Conservation (phyloP, 139 green algal species). For the Micractinium conductrix region DNA sequence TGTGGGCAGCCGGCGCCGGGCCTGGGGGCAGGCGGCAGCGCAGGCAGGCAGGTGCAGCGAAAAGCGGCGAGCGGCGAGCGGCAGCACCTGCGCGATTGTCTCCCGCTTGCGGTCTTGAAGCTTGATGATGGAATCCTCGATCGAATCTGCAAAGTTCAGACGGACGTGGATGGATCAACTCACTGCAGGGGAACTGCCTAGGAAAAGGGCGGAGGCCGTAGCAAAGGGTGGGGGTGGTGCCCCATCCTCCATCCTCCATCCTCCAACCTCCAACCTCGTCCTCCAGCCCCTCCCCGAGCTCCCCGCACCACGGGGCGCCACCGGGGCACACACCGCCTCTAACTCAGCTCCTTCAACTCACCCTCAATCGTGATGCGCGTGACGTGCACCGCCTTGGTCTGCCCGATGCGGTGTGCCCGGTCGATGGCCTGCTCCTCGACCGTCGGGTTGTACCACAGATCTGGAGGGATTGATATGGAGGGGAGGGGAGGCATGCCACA, state of each 20-base stretch:
- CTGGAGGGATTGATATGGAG: slow-evolving; percentile 46
- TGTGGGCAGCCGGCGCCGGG: no score
- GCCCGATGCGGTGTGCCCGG: slow-evolving; percentile 90
- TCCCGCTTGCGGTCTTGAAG: slow-evolving; percentile 74
- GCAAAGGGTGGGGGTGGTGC: neutral
- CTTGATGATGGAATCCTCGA: slow-evolving; percentile 86
- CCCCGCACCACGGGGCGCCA: neutral
- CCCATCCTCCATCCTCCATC: neutral
- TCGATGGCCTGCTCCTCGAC: slow-evolving; percentile 94
- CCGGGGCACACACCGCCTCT: no score
- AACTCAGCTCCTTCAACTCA: neutral
- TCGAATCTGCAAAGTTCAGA: slow-evolving; percentile 50
- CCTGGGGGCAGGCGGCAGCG: no score
- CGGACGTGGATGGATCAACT: neutral
- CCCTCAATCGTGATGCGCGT: slow-evolving; percentile 74
- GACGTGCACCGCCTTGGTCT: slow-evolving; percentile 75
- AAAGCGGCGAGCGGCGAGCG: no score
- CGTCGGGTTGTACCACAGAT: slow-evolving; percentile 85
- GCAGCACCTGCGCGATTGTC: slow-evolving; percentile 61
- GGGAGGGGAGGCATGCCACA: no score
- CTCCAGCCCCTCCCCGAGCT: no score
- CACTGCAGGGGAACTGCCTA: no score
- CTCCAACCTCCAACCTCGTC: no score
- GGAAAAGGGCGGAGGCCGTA: neutral
- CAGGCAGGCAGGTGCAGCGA: no score